Percentiles rank a stretch among this genome's conserved stretches.
Conservation (phyloP, 805 yeast genomes). For the Candida golubevii region DNA sequence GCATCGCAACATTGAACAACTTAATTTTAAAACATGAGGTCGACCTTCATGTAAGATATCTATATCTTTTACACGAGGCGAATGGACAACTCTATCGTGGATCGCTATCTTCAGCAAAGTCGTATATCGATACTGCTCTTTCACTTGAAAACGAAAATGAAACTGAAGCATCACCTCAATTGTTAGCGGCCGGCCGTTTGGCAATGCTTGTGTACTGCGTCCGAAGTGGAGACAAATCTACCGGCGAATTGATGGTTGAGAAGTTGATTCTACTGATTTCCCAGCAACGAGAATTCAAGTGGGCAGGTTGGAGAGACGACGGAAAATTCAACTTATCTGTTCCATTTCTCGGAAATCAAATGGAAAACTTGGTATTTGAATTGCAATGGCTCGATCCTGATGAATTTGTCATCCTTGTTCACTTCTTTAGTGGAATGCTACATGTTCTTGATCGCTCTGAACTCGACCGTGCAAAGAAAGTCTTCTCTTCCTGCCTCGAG, state of each 20-base stretch:
- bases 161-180: constrained; percentile 20
- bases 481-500: constrained; percentile 33
- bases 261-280: constrained; percentile 13
- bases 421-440: constrained; percentile 40
- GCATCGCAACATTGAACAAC: background rate
- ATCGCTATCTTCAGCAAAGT: constrained; percentile 18
- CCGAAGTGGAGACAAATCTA: constrained; percentile 22
- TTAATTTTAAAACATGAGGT: constrained; percentile 4
- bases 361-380: constrained; percentile 15
- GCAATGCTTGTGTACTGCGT: constrained; percentile 23
- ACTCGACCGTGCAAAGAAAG: constrained; percentile 29
- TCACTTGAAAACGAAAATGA: background rate
- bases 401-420: constrained; percentile 39
- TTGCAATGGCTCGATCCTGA: constrained; percentile 41
- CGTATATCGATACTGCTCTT: constrained; percentile 14
- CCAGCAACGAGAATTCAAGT: constrained; percentile 16
- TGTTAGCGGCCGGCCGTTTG: constrained; percentile 28
- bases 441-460: constrained; percentile 34
- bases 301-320: constrained; percentile 28
- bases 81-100: constrained; percentile 30
- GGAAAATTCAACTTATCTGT: constrained; percentile 16
- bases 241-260: constrained; percentile 22
- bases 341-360: constrained; percentile 1
- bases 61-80: constrained; percentile 26
- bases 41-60: constrained; percentile 16